These are phyloP conservation scores for Populus pruinosa DNA, from an alignment of 345 rosid genomes.

Conservation along the genomic window DNA sequence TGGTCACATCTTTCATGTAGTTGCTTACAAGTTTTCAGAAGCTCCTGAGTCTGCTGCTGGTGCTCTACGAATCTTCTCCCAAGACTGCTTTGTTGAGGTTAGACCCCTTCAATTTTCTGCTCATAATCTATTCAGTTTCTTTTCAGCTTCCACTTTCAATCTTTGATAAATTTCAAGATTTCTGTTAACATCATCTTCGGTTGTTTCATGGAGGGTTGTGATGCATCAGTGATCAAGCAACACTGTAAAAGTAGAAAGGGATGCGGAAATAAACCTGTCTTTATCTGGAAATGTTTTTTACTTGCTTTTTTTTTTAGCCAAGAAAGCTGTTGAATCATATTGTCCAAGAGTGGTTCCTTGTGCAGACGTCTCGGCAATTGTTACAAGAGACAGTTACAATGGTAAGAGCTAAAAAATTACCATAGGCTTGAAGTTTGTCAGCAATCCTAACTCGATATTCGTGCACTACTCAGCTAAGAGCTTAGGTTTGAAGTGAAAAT, in stretches of 20 bases:
- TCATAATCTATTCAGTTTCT: neutral
- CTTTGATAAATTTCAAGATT: neutral
- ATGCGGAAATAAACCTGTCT: neutral
- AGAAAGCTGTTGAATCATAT: neutral
- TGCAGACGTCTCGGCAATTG: neutral
- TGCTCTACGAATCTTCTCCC: neutral
- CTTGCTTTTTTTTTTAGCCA: neutral
- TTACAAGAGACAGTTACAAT: neutral
- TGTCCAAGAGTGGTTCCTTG: neutral
- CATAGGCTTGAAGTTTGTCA: neutral
- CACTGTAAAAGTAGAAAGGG: neutral
- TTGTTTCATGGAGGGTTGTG: neutral
- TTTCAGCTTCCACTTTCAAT: neutral
- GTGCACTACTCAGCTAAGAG: neutral
- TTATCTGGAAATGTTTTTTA: neutral
- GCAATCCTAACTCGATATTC: neutral
- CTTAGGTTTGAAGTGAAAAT: neutral
- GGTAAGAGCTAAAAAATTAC: neutral
- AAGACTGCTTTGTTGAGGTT: neutral
- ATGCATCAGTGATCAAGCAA: neutral
- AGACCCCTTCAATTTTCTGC: neutral
- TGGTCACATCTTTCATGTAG: neutral
- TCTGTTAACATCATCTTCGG: neutral
- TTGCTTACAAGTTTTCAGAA: neutral
- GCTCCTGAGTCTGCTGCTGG: neutral